A percentile compares a stretch with the other conserved stretches of the same genome.
phyloP scores from a whole-genome alignment of 2,329 filamentous ascomycete species.

The Zymoseptoria pseudotritici region DNA sequence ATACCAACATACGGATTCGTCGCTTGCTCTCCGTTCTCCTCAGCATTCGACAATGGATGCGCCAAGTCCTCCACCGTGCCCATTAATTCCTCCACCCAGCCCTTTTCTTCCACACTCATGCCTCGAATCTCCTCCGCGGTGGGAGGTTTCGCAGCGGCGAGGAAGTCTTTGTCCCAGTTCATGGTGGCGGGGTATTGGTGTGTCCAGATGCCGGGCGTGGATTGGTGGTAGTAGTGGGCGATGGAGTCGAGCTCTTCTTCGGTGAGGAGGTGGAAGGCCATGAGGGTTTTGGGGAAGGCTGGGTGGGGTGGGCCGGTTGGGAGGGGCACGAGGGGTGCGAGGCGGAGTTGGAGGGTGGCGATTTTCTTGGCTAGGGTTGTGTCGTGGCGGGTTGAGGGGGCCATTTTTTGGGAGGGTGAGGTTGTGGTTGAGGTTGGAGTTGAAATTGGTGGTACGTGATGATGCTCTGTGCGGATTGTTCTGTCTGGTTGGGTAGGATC shows the following conservation, averaged over 20 bases:
- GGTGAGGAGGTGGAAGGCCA: slow-evolving; percentile 67
- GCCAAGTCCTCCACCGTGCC: slow-evolving; percentile 34
- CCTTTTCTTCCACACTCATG: slow-evolving; percentile 15
- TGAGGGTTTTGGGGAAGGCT: slow-evolving; percentile 57
- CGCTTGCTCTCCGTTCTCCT: slow-evolving; percentile 1
- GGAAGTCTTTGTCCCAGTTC: slow-evolving; percentile 47
- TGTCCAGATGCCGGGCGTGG: slow-evolving; percentile 49
- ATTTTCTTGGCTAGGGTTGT: slow-evolving; percentile 52
- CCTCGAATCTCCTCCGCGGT: slow-evolving; percentile 4
- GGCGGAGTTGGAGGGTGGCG: slow-evolving; percentile 55
- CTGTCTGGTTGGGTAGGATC: background rate
- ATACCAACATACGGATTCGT: slow-evolving; percentile 24
- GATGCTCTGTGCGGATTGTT: background rate
- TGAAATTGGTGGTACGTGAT: background rate
- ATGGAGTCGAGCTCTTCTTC: slow-evolving; percentile 62
- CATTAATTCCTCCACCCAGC: slow-evolving; percentile 23
- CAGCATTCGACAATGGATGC: slow-evolving; percentile 1
- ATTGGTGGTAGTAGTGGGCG: slow-evolving; percentile 67
- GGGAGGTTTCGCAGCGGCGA: slow-evolving; percentile 18
- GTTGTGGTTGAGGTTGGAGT: background rate
- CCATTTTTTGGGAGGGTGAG: slow-evolving; percentile 16
- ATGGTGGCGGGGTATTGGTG: slow-evolving; percentile 61
- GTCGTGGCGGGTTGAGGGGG: slow-evolving; percentile 25
- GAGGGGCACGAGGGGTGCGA: slow-evolving; percentile 56
- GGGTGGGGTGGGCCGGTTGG: slow-evolving; percentile 56